These are phyloP conservation scores for Fraxinus sp. DNA, from an alignment of 305 asterid genomes.

Conservation along the genomic window DNA sequence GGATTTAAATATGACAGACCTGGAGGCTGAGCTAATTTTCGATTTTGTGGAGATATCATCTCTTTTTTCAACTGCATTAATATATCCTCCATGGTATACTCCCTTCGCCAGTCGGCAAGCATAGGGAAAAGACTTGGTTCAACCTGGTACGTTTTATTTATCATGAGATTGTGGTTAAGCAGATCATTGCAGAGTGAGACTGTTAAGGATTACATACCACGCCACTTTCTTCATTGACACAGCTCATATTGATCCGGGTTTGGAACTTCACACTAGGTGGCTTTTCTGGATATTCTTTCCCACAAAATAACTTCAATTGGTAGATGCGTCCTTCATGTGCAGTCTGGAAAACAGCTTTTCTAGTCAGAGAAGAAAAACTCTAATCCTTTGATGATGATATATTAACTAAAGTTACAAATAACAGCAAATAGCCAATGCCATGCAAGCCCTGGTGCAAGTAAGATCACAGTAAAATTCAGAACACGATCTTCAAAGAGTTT, in stretches of 20 bases:
- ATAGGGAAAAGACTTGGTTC: conserved; percentile 67
- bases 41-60: conserved; percentile 80
- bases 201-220: conserved; percentile 44
- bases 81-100: conserved; percentile 81
- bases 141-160: conserved; percentile 42
- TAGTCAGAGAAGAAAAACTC: conserved; percentile 14
- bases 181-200: not conserved
- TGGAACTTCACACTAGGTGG: conserved; percentile 79
- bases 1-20: conserved; percentile 37
- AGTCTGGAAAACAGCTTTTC: conserved; percentile 46
- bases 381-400: not conserved
- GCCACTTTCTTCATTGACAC: conserved; percentile 71
- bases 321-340: conserved; percentile 87
- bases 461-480: not conserved
- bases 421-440: not conserved
- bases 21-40: conserved; percentile 71
- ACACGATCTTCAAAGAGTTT: conserved; percentile 1
- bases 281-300: conserved; percentile 72
- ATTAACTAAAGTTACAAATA: not conserved
- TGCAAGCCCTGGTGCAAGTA: conserved; percentile 11
- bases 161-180: conserved; percentile 7
- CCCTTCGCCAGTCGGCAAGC: conserved; percentile 77
- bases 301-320: conserved; percentile 75
- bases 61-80: conserved; percentile 70
- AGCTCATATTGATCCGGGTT: conserved; percentile 71